Conservation (phyloP, 169 alveolate genomes). For the Toxoplasma gondii region DNA sequence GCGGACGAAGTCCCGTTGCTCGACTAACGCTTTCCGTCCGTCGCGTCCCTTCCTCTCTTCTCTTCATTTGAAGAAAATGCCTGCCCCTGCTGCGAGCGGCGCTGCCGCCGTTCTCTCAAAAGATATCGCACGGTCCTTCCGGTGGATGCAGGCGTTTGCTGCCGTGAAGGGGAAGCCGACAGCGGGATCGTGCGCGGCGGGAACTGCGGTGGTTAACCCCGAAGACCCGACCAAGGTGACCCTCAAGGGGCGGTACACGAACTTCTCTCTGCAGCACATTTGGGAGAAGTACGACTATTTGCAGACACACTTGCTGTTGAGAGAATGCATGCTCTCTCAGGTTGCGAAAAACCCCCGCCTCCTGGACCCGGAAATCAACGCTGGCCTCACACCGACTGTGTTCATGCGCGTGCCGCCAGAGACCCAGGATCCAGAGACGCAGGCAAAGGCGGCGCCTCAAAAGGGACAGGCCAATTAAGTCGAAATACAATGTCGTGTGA, state of each 20-base stretch:
- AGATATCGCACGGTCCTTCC: slow-evolving; percentile 29
- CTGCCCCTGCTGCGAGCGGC: slow-evolving; percentile 36
- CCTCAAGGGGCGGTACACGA: slow-evolving; percentile 60
- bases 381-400: slow-evolving; percentile 32
- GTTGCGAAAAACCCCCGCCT: slow-evolving; percentile 59
- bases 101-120: slow-evolving; percentile 28
- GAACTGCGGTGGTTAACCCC: slow-evolving; percentile 21
- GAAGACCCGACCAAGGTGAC: slow-evolving; percentile 22
- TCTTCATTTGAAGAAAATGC: not conserved
- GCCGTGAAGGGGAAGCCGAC: slow-evolving; percentile 35
- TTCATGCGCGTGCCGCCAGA: not conserved
- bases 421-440: not conserved
- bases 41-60: not conserved
- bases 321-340: slow-evolving; percentile 33
- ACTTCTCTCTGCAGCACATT: slow-evolving; percentile 61
- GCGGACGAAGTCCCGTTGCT: no score
- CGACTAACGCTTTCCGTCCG: no score
- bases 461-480: no score
- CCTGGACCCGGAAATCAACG: slow-evolving; percentile 51
- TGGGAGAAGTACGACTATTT: slow-evolving; percentile 63
- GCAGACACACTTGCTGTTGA: slow-evolving; percentile 63
- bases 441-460: not conserved
- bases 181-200: slow-evolving; percentile 35
- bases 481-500: no score
- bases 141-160: slow-evolving; percentile 51